phyloP scores from a whole-genome alignment of 2,329 filamentous ascomycete species.

The Diaporthe helianthi region DNA sequence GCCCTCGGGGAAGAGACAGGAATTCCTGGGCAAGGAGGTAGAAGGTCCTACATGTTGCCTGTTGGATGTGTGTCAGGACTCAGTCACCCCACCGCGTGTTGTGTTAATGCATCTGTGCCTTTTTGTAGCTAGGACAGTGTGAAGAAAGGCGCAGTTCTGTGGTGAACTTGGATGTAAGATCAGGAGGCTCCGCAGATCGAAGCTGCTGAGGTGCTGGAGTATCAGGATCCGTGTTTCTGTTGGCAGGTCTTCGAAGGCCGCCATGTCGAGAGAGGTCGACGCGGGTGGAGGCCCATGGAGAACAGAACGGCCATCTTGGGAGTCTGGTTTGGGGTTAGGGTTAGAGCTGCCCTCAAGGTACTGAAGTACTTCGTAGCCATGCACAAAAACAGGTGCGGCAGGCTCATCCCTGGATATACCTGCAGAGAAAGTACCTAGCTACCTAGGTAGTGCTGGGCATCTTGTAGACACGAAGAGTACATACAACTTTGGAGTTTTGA shows the following conservation, averaged over 20 bases:
- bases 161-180: not conserved
- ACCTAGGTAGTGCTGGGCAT: too few species aligned
- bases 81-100: not conserved
- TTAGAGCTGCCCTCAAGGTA: not conserved
- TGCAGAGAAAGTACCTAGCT: not conserved
- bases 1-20: not conserved
- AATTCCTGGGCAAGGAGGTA: not conserved
- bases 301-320: not conserved
- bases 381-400: too few species aligned
- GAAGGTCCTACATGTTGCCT: slow-evolving; percentile 2
- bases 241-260: not conserved
- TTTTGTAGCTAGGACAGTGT: too few species aligned
- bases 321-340: not conserved
- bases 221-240: not conserved
- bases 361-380: too few species aligned
- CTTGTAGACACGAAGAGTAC: too few species aligned
- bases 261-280: not conserved
- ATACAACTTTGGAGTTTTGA: too few species aligned
- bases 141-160: too few species aligned
- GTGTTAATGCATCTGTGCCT: not conserved
- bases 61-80: not conserved
- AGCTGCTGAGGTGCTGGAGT: slow-evolving; percentile 13
- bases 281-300: too few species aligned
- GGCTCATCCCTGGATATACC: not conserved
- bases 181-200: slow-evolving; percentile 13